phyloP scores from a whole-genome alignment of 495 filamentous ascomycete genomes.

The Copromyces sp. region DNA sequence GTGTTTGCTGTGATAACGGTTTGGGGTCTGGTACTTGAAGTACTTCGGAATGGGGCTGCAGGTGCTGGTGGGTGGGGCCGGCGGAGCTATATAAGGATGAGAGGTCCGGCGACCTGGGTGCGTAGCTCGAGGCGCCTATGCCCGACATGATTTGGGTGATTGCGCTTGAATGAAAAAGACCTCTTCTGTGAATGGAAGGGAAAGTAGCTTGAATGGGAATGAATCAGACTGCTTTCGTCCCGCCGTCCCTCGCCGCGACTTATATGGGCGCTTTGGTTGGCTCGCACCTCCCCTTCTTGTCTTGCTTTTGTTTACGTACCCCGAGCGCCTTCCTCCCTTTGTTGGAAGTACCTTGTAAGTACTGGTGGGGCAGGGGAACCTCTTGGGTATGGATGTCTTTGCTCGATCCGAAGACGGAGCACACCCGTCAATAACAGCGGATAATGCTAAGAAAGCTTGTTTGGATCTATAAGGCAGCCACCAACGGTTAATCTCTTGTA shows the following conservation, averaged over 20 bases:
- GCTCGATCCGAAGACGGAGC: not conserved
- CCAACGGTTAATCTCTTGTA: not conserved
- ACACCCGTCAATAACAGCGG: not conserved
- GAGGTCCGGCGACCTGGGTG: constrained; percentile 47
- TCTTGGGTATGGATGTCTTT: not conserved
- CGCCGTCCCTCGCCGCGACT: not conserved
- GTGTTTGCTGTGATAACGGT: constrained; percentile 16
- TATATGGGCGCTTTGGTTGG: not conserved
- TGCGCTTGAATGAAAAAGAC: not conserved
- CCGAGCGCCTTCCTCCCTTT: not conserved
- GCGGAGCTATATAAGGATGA: constrained; percentile 37
- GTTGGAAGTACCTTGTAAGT: not conserved
- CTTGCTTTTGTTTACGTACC: not conserved
- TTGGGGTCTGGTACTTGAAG: constrained; percentile 6
- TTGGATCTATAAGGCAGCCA: not conserved
- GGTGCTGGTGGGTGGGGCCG: constrained; percentile 15
- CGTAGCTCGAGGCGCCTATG: constrained; percentile 32
- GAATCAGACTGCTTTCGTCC: not conserved
- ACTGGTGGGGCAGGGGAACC: not conserved
- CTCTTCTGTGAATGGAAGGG: not conserved
- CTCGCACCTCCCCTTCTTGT: not conserved
- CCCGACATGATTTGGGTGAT: constrained; percentile 28
- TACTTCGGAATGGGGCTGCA: constrained; percentile 7
- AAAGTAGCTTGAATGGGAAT: not conserved
- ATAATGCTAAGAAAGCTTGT: not conserved